Evolutionary conservation across 139 green algal species (phyloP).

Genomic region (Closterium sp.): DNA sequence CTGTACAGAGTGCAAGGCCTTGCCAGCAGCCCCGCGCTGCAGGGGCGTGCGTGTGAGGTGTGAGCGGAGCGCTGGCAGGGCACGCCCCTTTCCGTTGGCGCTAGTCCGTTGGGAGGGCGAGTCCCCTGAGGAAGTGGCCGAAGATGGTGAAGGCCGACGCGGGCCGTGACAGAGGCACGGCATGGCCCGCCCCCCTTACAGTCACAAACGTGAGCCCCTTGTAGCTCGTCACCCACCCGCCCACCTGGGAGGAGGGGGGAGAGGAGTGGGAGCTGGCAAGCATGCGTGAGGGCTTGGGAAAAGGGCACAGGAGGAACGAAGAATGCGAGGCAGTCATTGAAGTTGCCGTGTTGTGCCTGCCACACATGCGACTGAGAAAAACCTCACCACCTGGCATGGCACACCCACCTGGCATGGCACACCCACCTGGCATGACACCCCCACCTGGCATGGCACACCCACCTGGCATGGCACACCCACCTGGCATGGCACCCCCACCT

Average conservation of each 20-base stretch:
- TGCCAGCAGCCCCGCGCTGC: too few relatives aligned
- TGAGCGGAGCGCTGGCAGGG: too few relatives aligned
- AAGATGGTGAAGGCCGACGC: conserved; percentile 62
- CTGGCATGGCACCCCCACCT: conserved; percentile 24
- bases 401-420: not conserved
- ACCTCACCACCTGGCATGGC: not conserved
- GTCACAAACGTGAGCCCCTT: conserved; percentile 71
- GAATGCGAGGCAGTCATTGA: too few relatives aligned
- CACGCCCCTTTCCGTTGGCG: too few relatives aligned
- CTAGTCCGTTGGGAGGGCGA: not conserved
- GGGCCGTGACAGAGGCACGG: conserved; percentile 70
- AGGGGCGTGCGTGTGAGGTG: too few relatives aligned
- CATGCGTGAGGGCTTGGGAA: too few relatives aligned
- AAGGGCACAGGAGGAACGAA: too few relatives aligned
- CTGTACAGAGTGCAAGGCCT: not conserved
- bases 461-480: not conserved
- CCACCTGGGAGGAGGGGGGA: conserved; percentile 54
- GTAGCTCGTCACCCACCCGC: conserved; percentile 63
- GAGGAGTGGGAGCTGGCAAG: not conserved
- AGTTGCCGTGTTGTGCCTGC: not conserved
- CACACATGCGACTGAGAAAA: not conserved
- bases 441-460: not conserved
- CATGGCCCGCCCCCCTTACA: conserved; percentile 71
- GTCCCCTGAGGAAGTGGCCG: conserved; percentile 16
- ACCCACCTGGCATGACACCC: conserved; percentile 40